Evolutionary conservation across 1,139 yeast genomes (phyloP).

Genomic region (Geotrichum citri-aurantii): DNA sequence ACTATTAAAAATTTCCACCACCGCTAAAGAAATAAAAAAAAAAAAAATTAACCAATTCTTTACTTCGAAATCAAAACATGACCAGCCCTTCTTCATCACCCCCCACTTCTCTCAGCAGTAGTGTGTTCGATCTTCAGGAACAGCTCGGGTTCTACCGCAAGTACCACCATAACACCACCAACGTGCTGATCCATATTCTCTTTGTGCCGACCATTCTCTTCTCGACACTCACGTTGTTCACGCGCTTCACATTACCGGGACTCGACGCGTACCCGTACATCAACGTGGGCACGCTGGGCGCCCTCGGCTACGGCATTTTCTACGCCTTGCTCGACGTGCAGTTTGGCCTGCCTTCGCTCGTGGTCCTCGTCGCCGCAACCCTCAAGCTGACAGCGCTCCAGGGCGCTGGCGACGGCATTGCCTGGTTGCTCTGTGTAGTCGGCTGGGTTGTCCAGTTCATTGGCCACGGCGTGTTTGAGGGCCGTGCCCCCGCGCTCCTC

Average conservation of each 20-base stretch:
- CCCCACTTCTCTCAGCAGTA: background rate
- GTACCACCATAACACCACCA: slow-evolving; percentile 64
- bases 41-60: background rate
- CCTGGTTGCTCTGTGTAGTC: slow-evolving; percentile 42
- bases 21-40: background rate
- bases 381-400: slow-evolving; percentile 19
- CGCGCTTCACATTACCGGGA: slow-evolving; percentile 29
- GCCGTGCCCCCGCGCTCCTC: slow-evolving; percentile 77
- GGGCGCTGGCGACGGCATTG: slow-evolving; percentile 32
- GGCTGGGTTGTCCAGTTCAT: slow-evolving; percentile 85
- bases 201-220: slow-evolving; percentile 76
- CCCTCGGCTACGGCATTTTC: slow-evolving; percentile 42
- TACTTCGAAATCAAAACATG: background rate
- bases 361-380: slow-evolving; percentile 27
- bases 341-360: slow-evolving; percentile 41
- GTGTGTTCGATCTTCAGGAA: slow-evolving; percentile 43
- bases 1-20: background rate
- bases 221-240: slow-evolving; percentile 45
- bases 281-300: slow-evolving; percentile 39
- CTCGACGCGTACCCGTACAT: slow-evolving; percentile 34
- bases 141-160: slow-evolving; percentile 80
- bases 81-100: background rate
- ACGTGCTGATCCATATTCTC: slow-evolving; percentile 68
- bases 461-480: slow-evolving; percentile 82
- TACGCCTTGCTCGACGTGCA: slow-evolving; percentile 40